Evolutionary conservation across 345 rosid genomes (phyloP), one percentile per base, ranked within the genome.

Genomic region (Angophora floribunda): DNA sequence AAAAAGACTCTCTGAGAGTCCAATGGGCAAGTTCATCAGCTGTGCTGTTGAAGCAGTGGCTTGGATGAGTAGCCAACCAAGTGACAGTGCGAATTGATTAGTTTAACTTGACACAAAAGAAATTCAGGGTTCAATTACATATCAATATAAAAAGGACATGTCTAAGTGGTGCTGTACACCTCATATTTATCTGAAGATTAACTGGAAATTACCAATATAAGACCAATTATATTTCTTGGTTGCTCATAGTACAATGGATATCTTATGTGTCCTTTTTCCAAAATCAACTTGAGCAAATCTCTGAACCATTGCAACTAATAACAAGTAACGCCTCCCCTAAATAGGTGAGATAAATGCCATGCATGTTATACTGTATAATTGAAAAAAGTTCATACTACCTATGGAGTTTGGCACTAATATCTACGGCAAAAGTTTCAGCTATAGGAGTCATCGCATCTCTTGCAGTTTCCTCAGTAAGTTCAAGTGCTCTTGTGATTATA

Each of bases 211-310:
- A 95, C 95, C 92, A 92, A 89, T 51, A 95, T 87, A 67, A 95
- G 91, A 88, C 96, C 97, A 87, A 94, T 92, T 86, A 94, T 92
- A 89, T 95, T 95, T 85, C 91, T 91, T 59, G 91, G 90, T 61
- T 90, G 90, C 93, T 94, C 93, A 78, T 94, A 90, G 87, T 92
- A 94, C 82, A 93, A 94, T 11, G 97, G 97, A 59, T 94, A 90
- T 87, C 96, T 93, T 92, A 95, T 93, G 78, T 94, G 95, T 82
- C 95, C 97, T 88, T 94, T 93, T 91, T 93, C 96, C 90, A 93
- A 50, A 61, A 93, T 92, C 88, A 93, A 88, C 85, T 87, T 89
- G 94, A 93, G 93, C 88, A 91, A 87, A 67, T 91, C 88, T 89
- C 95, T 94, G 92, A 17, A 87, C 22, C 21, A 13, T 52, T 44